Evolutionary conservation across 2,329 filamentous ascomycete species (phyloP).

Genomic region (Aspergillus versicolor): DNA sequence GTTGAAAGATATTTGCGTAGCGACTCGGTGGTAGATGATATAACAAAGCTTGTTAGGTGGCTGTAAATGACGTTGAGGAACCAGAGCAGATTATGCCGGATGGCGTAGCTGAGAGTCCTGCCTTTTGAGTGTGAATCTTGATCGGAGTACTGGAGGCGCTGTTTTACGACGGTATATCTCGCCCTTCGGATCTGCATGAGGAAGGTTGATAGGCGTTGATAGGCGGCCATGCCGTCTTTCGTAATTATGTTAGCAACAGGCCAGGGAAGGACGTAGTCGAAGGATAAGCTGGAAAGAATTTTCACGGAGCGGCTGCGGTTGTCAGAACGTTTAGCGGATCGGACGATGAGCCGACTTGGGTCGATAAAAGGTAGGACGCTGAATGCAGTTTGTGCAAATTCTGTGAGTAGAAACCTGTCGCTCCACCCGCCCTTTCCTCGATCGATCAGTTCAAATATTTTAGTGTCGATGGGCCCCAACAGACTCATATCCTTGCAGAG

Average conservation of each 20-base stretch:
- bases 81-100: slow-evolving; percentile 72
- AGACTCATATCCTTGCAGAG: slow-evolving; percentile 72
- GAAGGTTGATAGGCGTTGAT: slow-evolving; percentile 72
- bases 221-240: slow-evolving; percentile 61
- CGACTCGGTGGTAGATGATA: slow-evolving; percentile 58
- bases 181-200: slow-evolving; percentile 76
- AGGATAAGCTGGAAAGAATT: slow-evolving; percentile 61
- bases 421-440: slow-evolving; percentile 63
- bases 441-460: slow-evolving; percentile 75
- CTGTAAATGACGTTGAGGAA: slow-evolving; percentile 73
- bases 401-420: slow-evolving; percentile 77
- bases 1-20: slow-evolving; percentile 59
- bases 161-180: slow-evolving; percentile 62
- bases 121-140: slow-evolving; percentile 29
- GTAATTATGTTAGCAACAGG: slow-evolving; percentile 70
- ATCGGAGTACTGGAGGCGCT: slow-evolving; percentile 36
- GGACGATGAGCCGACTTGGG: slow-evolving; percentile 61
- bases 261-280: slow-evolving; percentile 68
- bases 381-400: slow-evolving; percentile 72
- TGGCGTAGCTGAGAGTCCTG: slow-evolving; percentile 38
- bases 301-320: slow-evolving; percentile 60
- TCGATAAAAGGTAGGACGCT: slow-evolving; percentile 54
- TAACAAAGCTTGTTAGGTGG: slow-evolving; percentile 72
- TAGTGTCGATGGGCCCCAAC: slow-evolving; percentile 63
- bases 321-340: slow-evolving; percentile 44